phyloP scores from a whole-genome alignment of 805 yeast genomes.

The Wickerhamomyces queroliae region DNA sequence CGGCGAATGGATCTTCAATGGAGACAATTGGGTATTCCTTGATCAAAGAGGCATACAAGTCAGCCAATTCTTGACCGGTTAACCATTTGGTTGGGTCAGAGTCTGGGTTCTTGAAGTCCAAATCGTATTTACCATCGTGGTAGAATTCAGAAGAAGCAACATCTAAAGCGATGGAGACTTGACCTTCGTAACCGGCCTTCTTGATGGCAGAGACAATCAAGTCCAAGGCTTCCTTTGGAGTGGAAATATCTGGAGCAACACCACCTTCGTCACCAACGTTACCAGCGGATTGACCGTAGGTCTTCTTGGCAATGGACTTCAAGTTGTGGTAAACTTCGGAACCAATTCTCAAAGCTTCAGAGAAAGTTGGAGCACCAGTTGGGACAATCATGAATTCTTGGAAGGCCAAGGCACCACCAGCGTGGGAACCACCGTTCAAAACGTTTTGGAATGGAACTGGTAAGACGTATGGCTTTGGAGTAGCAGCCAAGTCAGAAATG shows the following conservation, averaged over 20 bases:
- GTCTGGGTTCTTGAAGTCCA: conserved; percentile 97
- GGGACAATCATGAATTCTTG: conserved; percentile 99
- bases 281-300: conserved; percentile 97
- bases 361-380: conserved; percentile 80
- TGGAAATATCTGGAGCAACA: conserved; percentile 96
- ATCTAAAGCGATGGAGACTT: conserved; percentile 88
- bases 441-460: conserved; percentile 99
- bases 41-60: conserved; percentile 72
- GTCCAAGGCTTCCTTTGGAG: conserved; percentile 97
- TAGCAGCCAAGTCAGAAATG: conserved; percentile 68
- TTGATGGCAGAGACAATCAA: conserved; percentile 86
- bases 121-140: conserved; percentile 95
- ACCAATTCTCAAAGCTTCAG: conserved; percentile 96
- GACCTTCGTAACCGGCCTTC: conserved; percentile 92
- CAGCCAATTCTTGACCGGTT: conserved; percentile 81
- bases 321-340: conserved; percentile 97
- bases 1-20: conserved; percentile 98
- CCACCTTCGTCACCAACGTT: conserved; percentile 99
- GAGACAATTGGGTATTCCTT: conserved; percentile 96
- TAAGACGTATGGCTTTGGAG: conserved; percentile 81
- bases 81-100: conserved; percentile 90
- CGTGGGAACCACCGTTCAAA: conserved; percentile 99
- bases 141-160: conserved; percentile 97
- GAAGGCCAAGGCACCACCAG: conserved; percentile 98
- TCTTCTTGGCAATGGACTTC: conserved; percentile 88